Conservation (phyloP, 306 rosid genomes). For the Pyrus betulifolia region DNA sequence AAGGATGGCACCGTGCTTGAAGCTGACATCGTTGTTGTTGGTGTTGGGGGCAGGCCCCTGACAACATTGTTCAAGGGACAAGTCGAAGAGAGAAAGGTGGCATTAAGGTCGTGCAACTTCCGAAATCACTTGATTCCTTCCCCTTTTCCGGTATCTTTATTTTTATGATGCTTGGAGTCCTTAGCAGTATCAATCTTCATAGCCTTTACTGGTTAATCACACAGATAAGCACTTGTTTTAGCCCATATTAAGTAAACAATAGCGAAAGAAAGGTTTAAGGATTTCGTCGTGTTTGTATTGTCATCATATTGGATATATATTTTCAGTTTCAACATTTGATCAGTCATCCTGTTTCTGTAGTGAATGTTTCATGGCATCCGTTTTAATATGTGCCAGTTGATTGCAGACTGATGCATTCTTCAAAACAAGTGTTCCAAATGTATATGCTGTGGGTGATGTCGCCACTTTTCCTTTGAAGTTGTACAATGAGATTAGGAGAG, state of each 20-base stretch:
- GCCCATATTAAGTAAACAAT: too few species aligned
- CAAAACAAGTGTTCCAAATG: constrained; percentile 69
- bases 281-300: too few species aligned
- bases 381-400: neutral
- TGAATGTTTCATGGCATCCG: neutral
- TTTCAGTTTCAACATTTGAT: neutral
- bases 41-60: constrained; percentile 89
- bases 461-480: constrained; percentile 90
- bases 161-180: neutral
- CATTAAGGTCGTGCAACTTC: constrained; percentile 53
- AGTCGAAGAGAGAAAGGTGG: constrained; percentile 94
- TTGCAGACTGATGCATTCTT: constrained; percentile 83
- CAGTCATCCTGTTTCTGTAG: neutral
- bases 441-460: constrained; percentile 97
- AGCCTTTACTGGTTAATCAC: neutral
- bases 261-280: too few species aligned
- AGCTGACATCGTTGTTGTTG: constrained; percentile 93
- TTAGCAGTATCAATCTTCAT: neutral
- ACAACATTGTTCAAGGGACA: constrained; percentile 81
- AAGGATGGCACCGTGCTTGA: constrained; percentile 85
- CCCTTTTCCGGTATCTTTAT: neutral
- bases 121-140: neutral
- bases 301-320: neutral
- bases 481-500: constrained; percentile 78
- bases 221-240: neutral